Conservation (phyloP, 768 basidiomycete genomes). For the Xerocomus brunneocitrinus region DNA sequence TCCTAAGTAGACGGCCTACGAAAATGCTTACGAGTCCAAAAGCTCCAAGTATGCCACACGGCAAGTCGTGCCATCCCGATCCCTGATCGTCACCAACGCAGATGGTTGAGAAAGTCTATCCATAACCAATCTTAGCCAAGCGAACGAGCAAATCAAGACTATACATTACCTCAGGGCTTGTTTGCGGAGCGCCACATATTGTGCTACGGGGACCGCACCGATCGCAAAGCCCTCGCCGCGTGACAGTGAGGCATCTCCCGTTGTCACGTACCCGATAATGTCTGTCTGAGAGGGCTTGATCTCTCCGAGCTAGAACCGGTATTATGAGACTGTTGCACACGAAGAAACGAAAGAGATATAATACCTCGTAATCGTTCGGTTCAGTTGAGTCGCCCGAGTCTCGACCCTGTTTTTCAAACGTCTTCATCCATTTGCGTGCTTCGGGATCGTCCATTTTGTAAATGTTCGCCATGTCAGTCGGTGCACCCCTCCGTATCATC, state of each 20-base stretch:
- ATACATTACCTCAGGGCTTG: conserved; percentile 40
- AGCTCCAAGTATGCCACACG: conserved; percentile 46
- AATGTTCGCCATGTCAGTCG: conserved; percentile 69
- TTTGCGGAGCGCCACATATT: conserved; percentile 47
- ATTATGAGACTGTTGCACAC: too few relatives aligned
- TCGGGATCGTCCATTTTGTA: conserved; percentile 59
- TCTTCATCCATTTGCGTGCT: conserved; percentile 43
- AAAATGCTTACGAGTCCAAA: conserved; percentile 21
- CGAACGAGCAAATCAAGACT: fast-evolving
- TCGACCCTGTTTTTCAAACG: conserved; percentile 18
- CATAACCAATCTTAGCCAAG: neutral
- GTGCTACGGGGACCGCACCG: conserved; percentile 60
- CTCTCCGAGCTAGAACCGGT: conserved; percentile 41
- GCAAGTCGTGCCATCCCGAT: conserved; percentile 51
- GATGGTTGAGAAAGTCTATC: conserved; percentile 25
- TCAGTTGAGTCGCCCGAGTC: conserved; percentile 19
- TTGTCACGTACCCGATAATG: conserved; percentile 80
- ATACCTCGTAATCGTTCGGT: conserved; percentile 27
- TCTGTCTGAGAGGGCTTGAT: conserved; percentile 36
- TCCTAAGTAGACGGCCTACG: too few relatives aligned
- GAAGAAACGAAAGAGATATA: conserved; percentile 1
- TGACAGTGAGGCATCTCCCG: conserved; percentile 77
- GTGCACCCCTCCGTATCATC: conserved; percentile 64
- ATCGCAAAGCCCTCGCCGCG: conserved; percentile 76
- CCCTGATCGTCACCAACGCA: conserved; percentile 60